Percentiles rank a stretch among this genome's conserved stretches.
These are phyloP conservation scores for Xylaria sp. DNA, from an alignment of 2,329 filamentous ascomycete genomes.

Conservation along the genomic window DNA sequence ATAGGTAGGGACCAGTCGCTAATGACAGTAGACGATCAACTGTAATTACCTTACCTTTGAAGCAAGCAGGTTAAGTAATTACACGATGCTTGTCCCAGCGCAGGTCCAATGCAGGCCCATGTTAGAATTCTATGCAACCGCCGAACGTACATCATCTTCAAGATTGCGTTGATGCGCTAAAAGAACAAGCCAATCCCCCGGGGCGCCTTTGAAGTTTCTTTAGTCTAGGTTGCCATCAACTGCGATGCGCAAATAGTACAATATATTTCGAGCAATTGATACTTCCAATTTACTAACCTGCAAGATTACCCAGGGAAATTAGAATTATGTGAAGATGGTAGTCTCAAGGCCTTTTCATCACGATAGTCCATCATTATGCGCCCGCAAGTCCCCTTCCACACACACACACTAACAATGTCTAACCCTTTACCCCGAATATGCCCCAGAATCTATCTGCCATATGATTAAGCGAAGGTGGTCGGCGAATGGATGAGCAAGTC, in stretches of 20 bases:
- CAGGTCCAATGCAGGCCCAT: background rate
- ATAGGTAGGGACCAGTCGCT: background rate
- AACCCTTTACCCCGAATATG: background rate
- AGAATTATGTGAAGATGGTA: background rate
- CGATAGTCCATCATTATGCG: background rate
- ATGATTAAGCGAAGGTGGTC: background rate
- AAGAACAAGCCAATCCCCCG: constrained; percentile 10
- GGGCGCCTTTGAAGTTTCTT: background rate
- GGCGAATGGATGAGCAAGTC: background rate
- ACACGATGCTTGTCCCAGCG: background rate
- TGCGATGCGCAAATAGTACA: background rate
- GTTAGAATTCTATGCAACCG: background rate
- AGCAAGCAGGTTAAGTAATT: background rate
- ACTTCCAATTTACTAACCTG: background rate
- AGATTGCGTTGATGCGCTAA: background rate
- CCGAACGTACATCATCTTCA: background rate
- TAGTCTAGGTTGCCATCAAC: too few relatives aligned
- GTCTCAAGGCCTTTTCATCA: background rate
- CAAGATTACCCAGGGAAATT: background rate
- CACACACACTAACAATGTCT: background rate
- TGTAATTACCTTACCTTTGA: background rate
- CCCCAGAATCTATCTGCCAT: background rate
- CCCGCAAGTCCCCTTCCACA: background rate
- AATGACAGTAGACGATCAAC: background rate
- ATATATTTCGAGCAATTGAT: background rate